Conservation (phyloP, 768 basidiomycete genomes). For the Tulasnella sp. region DNA sequence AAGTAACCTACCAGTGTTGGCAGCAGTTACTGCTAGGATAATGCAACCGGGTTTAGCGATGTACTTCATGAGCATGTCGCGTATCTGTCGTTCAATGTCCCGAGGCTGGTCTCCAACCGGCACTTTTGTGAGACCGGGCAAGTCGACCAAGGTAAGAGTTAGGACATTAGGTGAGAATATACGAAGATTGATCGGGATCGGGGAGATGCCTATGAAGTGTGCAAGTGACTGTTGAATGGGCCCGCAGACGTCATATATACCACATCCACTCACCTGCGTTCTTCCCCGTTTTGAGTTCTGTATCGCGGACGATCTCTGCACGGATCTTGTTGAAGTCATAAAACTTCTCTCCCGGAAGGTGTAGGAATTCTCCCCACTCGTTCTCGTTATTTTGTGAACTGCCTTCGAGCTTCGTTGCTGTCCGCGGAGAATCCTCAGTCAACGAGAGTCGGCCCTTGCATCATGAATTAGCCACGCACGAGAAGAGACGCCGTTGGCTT, state of each 20-base stretch:
- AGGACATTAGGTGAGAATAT: constrained; percentile 96
- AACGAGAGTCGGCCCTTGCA: background rate
- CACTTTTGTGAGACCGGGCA: constrained; percentile 40
- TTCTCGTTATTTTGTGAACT: constrained; percentile 78
- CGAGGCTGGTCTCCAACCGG: constrained; percentile 93
- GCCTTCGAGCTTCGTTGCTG: constrained; percentile 36
- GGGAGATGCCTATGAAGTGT: constrained; percentile 62
- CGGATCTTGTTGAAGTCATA: constrained; percentile 95
- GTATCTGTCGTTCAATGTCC: constrained; percentile 96
- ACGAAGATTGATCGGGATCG: constrained; percentile 92
- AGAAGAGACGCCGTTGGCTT: constrained; percentile 31
- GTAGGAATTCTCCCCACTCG: constrained; percentile 99
- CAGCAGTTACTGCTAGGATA: constrained; percentile 89
- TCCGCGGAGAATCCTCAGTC: constrained; percentile 20
- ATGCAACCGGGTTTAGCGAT: constrained; percentile 94
- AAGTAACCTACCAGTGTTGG: constrained; percentile 40
- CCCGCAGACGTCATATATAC: no score
- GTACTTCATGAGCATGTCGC: constrained; percentile 91
- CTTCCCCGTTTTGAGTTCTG: constrained; percentile 95
- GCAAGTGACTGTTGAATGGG: background rate
- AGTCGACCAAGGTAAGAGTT: constrained; percentile 36
- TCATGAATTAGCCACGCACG: background rate
- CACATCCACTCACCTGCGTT: constrained; percentile 50
- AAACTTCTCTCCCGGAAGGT: constrained; percentile 93
- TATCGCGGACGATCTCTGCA: constrained; percentile 91